A percentile compares a stretch with the other conserved stretches of the same genome.
phyloP scores from a whole-genome alignment of 1,139 yeast genomes.

The Blastobotrys capitulatus region DNA sequence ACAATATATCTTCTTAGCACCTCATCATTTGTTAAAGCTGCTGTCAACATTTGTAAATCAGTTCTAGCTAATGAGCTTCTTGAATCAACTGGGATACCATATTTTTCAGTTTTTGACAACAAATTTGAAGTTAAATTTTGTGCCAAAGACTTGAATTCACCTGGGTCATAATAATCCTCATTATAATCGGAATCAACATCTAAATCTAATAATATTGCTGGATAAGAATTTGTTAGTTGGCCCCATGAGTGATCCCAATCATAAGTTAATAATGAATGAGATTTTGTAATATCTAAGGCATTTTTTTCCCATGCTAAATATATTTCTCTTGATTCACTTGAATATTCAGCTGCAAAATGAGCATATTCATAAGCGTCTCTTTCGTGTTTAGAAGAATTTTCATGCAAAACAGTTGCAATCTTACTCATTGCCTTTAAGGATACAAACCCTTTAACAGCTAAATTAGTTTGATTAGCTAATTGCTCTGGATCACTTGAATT shows the following conservation, averaged over 20 bases:
- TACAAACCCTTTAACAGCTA: constrained; percentile 11
- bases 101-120: constrained; percentile 1
- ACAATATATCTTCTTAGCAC: not conserved
- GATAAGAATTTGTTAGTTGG: constrained; percentile 6
- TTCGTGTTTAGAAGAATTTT: no score
- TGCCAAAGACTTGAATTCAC: not conserved
- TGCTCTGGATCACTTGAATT: constrained; percentile 10
- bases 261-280: constrained; percentile 7
- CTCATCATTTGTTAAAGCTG: not conserved
- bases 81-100: constrained; percentile 9
- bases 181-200: no score
- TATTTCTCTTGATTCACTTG: not conserved
- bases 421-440: constrained; percentile 7
- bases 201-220: constrained; percentile 7
- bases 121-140: not conserved
- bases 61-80: constrained; percentile 9
- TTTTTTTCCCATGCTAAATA: constrained; percentile 2
- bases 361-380: no score
- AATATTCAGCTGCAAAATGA: not conserved
- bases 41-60: constrained; percentile 10
- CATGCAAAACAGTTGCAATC: constrained; percentile 4
- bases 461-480: constrained; percentile 10
- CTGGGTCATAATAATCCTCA: no score
- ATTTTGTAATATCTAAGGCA: constrained; percentile 1
- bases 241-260: constrained; percentile 9